Evolutionary conservation across 2,329 filamentous ascomycete genomes (phyloP), one percentile per base, ranked within the genome.

Genomic region (Sporothrix humicola): DNA sequence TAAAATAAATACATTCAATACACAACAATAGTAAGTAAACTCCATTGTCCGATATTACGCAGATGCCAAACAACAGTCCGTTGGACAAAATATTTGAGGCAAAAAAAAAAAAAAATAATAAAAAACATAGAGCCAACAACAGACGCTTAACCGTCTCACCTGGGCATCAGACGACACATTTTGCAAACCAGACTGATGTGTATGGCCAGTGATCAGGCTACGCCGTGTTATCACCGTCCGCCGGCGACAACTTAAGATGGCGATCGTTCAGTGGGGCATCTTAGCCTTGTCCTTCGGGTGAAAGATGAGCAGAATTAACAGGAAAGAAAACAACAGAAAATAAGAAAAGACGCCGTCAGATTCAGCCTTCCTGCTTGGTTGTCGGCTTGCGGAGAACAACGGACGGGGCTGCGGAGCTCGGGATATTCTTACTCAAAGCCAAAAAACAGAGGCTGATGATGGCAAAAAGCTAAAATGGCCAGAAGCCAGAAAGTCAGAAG

Each of bases 371-470:
- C 20, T 48, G 44, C 44, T 8, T 15, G 31, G 31, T 7, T 37
- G 31, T 68, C 46, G 23, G 8, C 42, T 37, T 52, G 65, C 65
- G 46, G 48, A 68, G 65, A 52, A 52, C 46, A 50, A 37, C 13
- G 65, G 65, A n/a, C 23, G 65, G 46, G 52, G 26, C 26, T 48
- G 42, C 61, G 61, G 61, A 46, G 42, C 1, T 48, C 61, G 61
- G 42, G 15, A 26, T 65, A 12, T 63, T 46, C 3, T 46, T 13
- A 31, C 42, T 48, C 37, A 7, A 66, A 3, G 7, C 8, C 17
- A 59, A 17, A 13, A 13, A 23, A 61, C 13, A 44, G 37, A n/a
- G 15, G 26, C 26, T 26, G 23, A 7, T n/a, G 52, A 56, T 37
- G 52, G 52, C 52, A n/a, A 20, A 10, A 23, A 17, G n/a, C 52